Evolutionary conservation across 1,284 basidiomycete genomes (phyloP).

Genomic region (Ceratobasidium sp.): DNA sequence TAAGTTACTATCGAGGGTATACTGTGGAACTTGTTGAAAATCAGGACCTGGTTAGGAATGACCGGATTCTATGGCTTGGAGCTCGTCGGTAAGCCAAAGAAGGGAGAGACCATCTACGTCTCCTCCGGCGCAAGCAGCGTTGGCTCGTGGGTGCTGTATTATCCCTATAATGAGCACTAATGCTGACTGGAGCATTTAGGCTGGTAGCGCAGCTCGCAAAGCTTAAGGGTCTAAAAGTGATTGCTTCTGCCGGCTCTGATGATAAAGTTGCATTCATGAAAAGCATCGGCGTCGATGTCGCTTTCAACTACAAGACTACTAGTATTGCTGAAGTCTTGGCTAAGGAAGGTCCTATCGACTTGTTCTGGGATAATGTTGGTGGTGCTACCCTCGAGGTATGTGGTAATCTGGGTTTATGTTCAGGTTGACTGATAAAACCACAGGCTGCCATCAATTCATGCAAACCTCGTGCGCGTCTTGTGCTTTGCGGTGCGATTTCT

Average conservation of each 20-base stretch:
- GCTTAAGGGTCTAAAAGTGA: constrained; percentile 58
- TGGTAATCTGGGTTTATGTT: background rate
- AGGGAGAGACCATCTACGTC: constrained; percentile 70
- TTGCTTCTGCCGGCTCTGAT: constrained; percentile 60
- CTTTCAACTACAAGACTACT: constrained; percentile 59
- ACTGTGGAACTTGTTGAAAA: background rate
- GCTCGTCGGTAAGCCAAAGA: constrained; percentile 60
- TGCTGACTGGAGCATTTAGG: constrained; percentile 16
- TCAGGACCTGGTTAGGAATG: constrained; percentile 51
- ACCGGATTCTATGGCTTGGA: constrained; percentile 56
- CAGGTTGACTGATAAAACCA: background rate
- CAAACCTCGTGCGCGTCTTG: constrained; percentile 50
- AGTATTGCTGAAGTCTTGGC: constrained; percentile 59
- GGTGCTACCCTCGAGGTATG: constrained; percentile 43
- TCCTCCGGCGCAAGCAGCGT: constrained; percentile 68
- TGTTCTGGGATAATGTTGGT: constrained; percentile 48
- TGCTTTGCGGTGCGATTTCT: constrained; percentile 51
- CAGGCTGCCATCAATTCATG: constrained; percentile 49
- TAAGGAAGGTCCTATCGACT: constrained; percentile 57
- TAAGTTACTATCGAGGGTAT: constrained; percentile 22
- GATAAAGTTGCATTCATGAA: constrained; percentile 60
- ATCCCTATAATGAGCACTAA: background rate
- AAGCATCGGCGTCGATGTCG: constrained; percentile 58
- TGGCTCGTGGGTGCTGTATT: constrained; percentile 59
- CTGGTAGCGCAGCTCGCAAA: constrained; percentile 60